Evolutionary conservation across 352 stramenopile species (phyloP).

Genomic region (Phytophthora uliginosa): DNA sequence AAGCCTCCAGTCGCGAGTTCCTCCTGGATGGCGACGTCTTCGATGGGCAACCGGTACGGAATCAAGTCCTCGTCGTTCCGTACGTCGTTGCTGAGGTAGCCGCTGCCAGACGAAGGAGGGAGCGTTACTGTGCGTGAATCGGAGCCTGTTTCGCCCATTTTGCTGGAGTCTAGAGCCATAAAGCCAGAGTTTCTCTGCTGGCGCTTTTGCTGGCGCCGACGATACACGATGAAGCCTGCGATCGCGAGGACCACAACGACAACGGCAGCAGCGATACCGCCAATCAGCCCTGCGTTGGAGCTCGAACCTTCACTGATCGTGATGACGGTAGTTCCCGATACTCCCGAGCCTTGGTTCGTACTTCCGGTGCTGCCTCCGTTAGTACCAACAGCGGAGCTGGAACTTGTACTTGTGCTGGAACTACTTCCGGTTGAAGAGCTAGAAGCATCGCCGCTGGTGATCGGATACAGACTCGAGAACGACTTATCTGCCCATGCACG

Average conservation of each 20-base stretch:
- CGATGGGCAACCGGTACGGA: conserved; percentile 54
- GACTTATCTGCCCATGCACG: conserved; percentile 22
- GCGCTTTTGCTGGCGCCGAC: conserved; percentile 18
- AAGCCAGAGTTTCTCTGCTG: conserved; percentile 16
- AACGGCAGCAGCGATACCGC: conserved; percentile 25
- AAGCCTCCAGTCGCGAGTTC: conserved; percentile 64
- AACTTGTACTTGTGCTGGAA: conserved; percentile 13
- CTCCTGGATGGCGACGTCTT: conserved; percentile 50
- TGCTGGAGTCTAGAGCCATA: conserved; percentile 2
- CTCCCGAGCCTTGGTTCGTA: conserved; percentile 14
- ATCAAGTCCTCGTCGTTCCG: conserved; percentile 70
- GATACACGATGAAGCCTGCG: conserved; percentile 40
- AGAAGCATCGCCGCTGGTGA: conserved; percentile 19
- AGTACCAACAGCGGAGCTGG: background rate
- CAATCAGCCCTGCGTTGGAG: conserved; percentile 34
- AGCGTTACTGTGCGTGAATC: conserved; percentile 22
- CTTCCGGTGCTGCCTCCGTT: conserved; percentile 7
- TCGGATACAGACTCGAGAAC: conserved; percentile 44
- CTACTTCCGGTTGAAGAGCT: conserved; percentile 10
- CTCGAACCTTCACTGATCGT: conserved; percentile 14
- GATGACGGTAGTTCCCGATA: conserved; percentile 23
- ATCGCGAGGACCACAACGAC: conserved; percentile 27
- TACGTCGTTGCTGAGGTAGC: conserved; percentile 69
- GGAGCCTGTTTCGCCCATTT: conserved; percentile 23
- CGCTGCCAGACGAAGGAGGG: conserved; percentile 30